Evolutionary conservation across 495 filamentous ascomycete species (phyloP).

Genomic region (Parachaetomium inaequale): DNA sequence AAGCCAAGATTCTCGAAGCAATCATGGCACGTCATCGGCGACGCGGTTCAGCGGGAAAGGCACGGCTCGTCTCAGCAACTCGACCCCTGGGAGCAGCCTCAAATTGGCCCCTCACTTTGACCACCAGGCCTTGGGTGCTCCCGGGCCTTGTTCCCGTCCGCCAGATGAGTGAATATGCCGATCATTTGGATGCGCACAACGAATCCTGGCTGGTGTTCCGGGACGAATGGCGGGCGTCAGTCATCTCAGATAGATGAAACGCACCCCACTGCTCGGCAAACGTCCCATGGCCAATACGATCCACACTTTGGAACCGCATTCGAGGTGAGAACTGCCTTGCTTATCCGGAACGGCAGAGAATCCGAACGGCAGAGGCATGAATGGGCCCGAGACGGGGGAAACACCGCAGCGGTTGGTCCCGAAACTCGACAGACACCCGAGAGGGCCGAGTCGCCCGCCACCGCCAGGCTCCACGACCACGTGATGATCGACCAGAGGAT

Average conservation of each 20-base stretch:
- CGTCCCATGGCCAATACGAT: neutral
- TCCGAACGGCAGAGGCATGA: neutral
- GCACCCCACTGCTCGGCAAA: slow-evolving; percentile 5
- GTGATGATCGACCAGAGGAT: slow-evolving; percentile 5
- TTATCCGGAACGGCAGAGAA: slow-evolving; percentile 11
- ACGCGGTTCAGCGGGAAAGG: neutral
- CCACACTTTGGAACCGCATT: neutral
- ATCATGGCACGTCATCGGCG: neutral
- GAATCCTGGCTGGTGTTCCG: neutral
- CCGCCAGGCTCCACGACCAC: neutral
- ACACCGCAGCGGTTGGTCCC: neutral
- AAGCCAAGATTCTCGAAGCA: neutral
- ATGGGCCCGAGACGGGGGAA: neutral
- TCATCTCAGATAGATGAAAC: slow-evolving; percentile 16
- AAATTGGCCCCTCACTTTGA: neutral
- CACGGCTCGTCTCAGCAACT: neutral
- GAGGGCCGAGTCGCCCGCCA: no score
- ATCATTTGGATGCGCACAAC: neutral
- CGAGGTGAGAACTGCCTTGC: neutral
- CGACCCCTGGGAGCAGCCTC: neutral
- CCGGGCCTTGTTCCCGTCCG: slow-evolving; percentile 9
- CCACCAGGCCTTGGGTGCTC: slow-evolving; percentile 1
- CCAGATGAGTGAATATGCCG: slow-evolving; percentile 3
- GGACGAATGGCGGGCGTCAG: slow-evolving; percentile 5
- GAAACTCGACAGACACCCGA: no score